A percentile compares a stretch with the other conserved stretches of the same genome.
Evolutionary conservation across 169 alveolate species (phyloP).

Genomic region (Plasmodium reichenowi): DNA sequence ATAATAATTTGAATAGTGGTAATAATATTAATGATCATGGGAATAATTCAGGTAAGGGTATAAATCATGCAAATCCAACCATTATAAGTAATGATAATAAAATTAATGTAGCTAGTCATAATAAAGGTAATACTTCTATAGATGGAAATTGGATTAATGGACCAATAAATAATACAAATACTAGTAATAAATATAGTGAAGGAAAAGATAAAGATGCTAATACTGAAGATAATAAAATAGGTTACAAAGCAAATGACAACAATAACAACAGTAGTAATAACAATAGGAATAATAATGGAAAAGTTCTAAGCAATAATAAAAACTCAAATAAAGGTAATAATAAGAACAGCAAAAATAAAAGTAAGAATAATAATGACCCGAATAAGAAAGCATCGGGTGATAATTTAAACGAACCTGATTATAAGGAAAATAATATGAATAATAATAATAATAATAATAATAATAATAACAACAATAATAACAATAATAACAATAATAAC

Average conservation of each 20-base stretch:
- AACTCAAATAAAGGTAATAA: constrained; percentile 5
- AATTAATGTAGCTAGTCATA: background rate
- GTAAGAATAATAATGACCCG: background rate
- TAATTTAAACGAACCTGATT: background rate
- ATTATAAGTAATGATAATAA: constrained; percentile 6
- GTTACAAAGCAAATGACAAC: constrained; percentile 16
- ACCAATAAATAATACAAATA: constrained; percentile 12
- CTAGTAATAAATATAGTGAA: constrained; percentile 27
- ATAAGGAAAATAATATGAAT: background rate
- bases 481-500: background rate
- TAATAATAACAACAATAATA: background rate
- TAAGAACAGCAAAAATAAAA: background rate
- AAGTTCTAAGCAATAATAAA: constrained; percentile 2
- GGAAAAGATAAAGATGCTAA: background rate
- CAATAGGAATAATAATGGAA: constrained; percentile 4
- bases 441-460: background rate
- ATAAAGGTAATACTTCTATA: constrained; percentile 5
- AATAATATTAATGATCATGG: background rate
- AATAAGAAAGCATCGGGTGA: background rate
- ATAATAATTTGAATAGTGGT: background rate
- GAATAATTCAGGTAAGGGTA: constrained; percentile 2
- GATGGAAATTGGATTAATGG: constrained; percentile 5
- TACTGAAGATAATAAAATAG: background rate
- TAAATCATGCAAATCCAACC: background rate
- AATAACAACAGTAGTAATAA: constrained; percentile 2